Percentiles rank a stretch among this genome's conserved stretches.
phyloP scores from a whole-genome alignment of 2,329 filamentous ascomycete genomes.

The Claviceps lovelessii region DNA sequence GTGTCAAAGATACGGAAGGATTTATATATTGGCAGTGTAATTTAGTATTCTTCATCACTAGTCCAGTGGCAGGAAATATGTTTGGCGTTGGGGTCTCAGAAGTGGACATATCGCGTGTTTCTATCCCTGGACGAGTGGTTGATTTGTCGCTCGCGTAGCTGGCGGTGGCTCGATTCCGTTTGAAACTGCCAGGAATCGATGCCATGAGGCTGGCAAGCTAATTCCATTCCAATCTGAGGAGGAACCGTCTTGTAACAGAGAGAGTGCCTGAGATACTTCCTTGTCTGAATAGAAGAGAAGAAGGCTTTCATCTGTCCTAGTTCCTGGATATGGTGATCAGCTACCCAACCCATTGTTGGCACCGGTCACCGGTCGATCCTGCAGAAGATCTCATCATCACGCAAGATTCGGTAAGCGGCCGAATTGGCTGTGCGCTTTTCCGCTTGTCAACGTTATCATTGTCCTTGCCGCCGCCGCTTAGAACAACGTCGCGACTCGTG shows the following conservation, averaged over 20 bases:
- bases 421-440: not conserved
- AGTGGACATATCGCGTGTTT: not conserved
- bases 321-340: too few relatives aligned
- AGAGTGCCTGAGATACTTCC: not conserved
- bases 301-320: too few relatives aligned
- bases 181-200: not conserved
- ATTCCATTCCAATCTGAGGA: not conserved
- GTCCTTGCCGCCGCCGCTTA: not conserved
- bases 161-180: not conserved
- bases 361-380: too few relatives aligned
- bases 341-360: too few relatives aligned
- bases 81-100: not conserved
- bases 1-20: not conserved
- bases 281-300: not conserved
- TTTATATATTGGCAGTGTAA: constrained; percentile 4
- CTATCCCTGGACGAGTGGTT: not conserved
- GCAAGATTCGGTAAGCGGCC: not conserved
- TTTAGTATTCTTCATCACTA: not conserved
- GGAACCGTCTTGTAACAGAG: not conserved
- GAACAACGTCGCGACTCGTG: constrained; percentile 1
- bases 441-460: not conserved
- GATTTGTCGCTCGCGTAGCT: not conserved
- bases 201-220: not conserved
- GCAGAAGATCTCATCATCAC: too few relatives aligned
- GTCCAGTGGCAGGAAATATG: constrained; percentile 2